These are phyloP conservation scores for Taphrina flavorubra DNA, from an alignment of 1,139 yeast genomes.

Conservation along the genomic window DNA sequence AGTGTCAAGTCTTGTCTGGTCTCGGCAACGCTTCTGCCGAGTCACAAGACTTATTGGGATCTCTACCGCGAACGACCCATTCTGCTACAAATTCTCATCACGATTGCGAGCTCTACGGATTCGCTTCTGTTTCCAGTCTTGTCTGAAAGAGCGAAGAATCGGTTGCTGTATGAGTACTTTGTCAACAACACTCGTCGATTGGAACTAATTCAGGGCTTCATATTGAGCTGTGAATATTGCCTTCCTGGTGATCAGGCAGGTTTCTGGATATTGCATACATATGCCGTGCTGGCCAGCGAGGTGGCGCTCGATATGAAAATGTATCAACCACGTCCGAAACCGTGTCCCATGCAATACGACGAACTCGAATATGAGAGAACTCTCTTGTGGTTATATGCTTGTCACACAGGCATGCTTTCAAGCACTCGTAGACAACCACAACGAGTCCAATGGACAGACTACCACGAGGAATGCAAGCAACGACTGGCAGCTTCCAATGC, in stretches of 20 bases:
- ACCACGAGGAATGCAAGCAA: constrained; percentile 10
- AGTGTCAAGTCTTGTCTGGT: not conserved
- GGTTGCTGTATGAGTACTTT: constrained; percentile 16
- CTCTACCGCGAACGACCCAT: constrained; percentile 14
- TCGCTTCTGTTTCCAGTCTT: not conserved
- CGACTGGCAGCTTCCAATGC: not conserved
- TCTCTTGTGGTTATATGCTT: constrained; percentile 6
- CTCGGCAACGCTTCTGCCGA: not conserved
- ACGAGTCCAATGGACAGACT: constrained; percentile 16
- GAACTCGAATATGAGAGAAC: constrained; percentile 21
- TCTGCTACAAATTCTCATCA: constrained; percentile 9
- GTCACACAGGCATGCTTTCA: constrained; percentile 12
- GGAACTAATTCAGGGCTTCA: constrained; percentile 7
- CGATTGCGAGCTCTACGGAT: constrained; percentile 12
- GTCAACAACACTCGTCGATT: constrained; percentile 20
- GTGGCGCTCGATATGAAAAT: constrained; percentile 13
- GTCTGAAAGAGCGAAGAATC: constrained; percentile 15
- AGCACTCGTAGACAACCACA: constrained; percentile 13
- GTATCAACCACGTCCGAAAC: not conserved
- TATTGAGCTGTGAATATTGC: constrained; percentile 14
- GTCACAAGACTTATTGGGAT: constrained; percentile 2
- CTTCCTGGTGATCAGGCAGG: constrained; percentile 4
- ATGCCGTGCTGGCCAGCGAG: constrained; percentile 18
- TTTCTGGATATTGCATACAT: constrained; percentile 13
- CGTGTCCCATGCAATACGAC: not conserved